Evolutionary conservation across 2,329 filamentous ascomycete species (phyloP).

Genomic region (Colletotrichum sp.): DNA sequence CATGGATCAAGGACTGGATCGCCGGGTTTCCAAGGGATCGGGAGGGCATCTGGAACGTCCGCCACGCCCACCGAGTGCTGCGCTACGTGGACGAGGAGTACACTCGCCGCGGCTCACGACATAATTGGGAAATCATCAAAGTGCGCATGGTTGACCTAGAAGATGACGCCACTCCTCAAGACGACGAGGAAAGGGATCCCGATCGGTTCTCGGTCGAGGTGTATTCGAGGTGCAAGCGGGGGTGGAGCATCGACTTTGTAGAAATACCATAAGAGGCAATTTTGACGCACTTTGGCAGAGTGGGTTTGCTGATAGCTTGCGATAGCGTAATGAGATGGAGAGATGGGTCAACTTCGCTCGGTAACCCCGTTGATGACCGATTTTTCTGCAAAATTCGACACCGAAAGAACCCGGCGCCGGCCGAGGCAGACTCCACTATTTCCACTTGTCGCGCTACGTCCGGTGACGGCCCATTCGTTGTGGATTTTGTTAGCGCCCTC

Average conservation of each 20-base stretch:
- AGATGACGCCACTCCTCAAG: not conserved
- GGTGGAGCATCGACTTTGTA: slow-evolving; percentile 10
- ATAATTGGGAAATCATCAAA: slow-evolving; percentile 7
- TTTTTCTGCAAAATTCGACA: not conserved
- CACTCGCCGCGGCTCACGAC: not conserved
- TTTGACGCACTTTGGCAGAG: not conserved
- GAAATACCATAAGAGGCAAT: slow-evolving; percentile 3
- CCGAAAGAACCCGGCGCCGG: not conserved
- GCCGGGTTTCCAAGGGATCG: not conserved
- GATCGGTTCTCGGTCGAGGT: slow-evolving; percentile 7
- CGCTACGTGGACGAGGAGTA: slow-evolving; percentile 5
- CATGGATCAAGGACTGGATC: slow-evolving; percentile 4
- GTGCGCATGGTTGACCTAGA: not conserved
- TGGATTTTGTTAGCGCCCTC: not conserved
- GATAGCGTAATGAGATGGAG: not conserved
- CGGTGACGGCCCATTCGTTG: not conserved
- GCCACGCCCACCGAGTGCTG: not conserved
- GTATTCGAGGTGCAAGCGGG: not conserved
- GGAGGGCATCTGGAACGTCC: slow-evolving; percentile 3
- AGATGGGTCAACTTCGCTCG: not conserved
- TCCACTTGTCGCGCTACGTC: not conserved
- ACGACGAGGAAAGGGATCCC: not conserved
- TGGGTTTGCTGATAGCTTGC: not conserved
- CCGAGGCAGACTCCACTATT: not conserved
- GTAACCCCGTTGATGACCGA: not conserved